These are phyloP conservation scores for Nasturtium officinale DNA, from an alignment of 345 rosid species.

Conservation along the genomic window DNA sequence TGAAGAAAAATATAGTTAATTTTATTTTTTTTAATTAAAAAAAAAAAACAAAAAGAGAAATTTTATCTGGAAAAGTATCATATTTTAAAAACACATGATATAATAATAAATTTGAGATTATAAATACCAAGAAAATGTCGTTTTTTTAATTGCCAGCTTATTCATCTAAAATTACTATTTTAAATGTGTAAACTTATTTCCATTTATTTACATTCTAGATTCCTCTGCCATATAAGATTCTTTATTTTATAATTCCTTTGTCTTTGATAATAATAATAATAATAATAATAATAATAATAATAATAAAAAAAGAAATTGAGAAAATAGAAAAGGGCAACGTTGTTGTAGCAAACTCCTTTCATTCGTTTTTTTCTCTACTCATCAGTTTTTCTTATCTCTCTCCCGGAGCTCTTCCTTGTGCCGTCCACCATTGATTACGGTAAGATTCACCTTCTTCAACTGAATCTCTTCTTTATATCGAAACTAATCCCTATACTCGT, in stretches of 20 bases:
- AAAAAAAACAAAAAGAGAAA: too few relatives aligned
- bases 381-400: conserved; percentile 28
- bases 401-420: conserved; percentile 3
- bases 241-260: too few relatives aligned
- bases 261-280: neutral
- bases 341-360: conserved; percentile 36
- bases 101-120: too few relatives aligned
- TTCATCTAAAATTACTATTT: too few relatives aligned
- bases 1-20: too few relatives aligned
- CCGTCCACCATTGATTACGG: conserved; percentile 29
- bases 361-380: conserved; percentile 19
- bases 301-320: neutral
- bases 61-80: too few relatives aligned
- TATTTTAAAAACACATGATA: too few relatives aligned
- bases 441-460: conserved; percentile 19
- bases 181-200: neutral
- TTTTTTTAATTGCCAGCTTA: neutral
- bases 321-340: neutral
- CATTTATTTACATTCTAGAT: neutral
- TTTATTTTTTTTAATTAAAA: too few relatives aligned
- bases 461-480: neutral
- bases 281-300: neutral
- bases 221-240: neutral
- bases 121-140: too few relatives aligned
- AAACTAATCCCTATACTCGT: neutral